phyloP scores from a whole-genome alignment of 1,139 yeast species.

The Ogataea hybrid region DNA sequence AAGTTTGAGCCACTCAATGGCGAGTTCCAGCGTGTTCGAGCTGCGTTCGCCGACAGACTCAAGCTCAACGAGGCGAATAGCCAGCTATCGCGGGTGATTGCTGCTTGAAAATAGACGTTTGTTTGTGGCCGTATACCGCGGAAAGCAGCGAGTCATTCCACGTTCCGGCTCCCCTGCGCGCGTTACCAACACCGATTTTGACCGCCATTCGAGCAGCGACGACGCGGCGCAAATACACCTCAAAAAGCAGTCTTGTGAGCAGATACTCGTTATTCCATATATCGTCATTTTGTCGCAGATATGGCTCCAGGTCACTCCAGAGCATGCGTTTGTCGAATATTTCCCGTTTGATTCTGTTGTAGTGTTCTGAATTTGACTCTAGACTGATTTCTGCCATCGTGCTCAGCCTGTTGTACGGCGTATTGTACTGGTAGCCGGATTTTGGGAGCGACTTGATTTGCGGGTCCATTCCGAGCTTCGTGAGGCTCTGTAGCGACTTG shows the following conservation, averaged over 20 bases:
- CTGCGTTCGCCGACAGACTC: slow-evolving; percentile 18
- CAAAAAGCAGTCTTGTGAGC: slow-evolving; percentile 25
- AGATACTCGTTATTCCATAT: slow-evolving; percentile 25
- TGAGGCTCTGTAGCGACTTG: slow-evolving; percentile 6
- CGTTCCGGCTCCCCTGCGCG: slow-evolving; percentile 16
- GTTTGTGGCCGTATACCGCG: slow-evolving; percentile 26
- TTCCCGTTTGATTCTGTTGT: slow-evolving; percentile 16
- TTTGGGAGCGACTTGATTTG: slow-evolving; percentile 10
- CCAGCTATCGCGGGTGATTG: slow-evolving; percentile 10
- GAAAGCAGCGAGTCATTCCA: slow-evolving; percentile 12
- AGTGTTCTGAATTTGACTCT: slow-evolving; percentile 27
- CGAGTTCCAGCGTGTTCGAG: slow-evolving; percentile 21
- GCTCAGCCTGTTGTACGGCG: slow-evolving; percentile 20
- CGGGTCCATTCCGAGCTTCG: slow-evolving; percentile 9
- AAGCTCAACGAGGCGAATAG: slow-evolving; percentile 23
- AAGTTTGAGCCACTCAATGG: slow-evolving; percentile 20
- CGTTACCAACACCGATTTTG: slow-evolving; percentile 22
- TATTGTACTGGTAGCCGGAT: slow-evolving; percentile 6
- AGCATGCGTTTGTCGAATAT: slow-evolving; percentile 16
- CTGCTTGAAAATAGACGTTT: slow-evolving; percentile 23
- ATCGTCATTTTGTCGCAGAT: slow-evolving; percentile 15
- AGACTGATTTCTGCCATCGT: slow-evolving; percentile 27
- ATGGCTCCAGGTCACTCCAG: slow-evolving; percentile 18
- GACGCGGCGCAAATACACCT: slow-evolving; percentile 29
- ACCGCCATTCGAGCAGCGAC: slow-evolving; percentile 27